Percentiles rank a stretch among this genome's conserved stretches.
These are phyloP conservation scores for Hylodesmum podocarpum DNA, from an alignment of 306 rosid species.

Conservation along the genomic window DNA sequence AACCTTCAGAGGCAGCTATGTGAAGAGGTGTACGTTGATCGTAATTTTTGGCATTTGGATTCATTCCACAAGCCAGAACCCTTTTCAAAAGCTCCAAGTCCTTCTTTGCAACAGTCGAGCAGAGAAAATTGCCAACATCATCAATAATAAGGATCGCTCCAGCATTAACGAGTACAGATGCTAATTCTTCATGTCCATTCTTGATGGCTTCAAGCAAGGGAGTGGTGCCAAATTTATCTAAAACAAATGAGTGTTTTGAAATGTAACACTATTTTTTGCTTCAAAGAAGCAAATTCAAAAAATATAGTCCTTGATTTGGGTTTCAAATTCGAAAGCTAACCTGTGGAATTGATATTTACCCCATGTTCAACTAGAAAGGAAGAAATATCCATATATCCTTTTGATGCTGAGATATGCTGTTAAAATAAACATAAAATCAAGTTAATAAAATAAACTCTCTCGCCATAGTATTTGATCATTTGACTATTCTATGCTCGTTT, in stretches of 20 bases:
- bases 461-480: neutral
- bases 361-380: slow-evolving; percentile 52
- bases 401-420: slow-evolving; percentile 61
- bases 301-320: neutral
- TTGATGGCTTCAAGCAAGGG: slow-evolving; percentile 72
- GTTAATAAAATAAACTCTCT: slow-evolving; percentile 6
- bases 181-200: slow-evolving; percentile 57
- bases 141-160: slow-evolving; percentile 59
- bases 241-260: slow-evolving; percentile 1
- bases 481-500: neutral
- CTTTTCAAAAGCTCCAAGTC: slow-evolving; percentile 42
- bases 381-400: slow-evolving; percentile 56
- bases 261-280: neutral
- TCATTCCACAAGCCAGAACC: slow-evolving; percentile 49
- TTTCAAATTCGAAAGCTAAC: slow-evolving; percentile 31
- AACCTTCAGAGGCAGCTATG: slow-evolving; percentile 67
- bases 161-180: slow-evolving; percentile 46
- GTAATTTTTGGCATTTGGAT: slow-evolving; percentile 67
- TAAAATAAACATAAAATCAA: neutral
- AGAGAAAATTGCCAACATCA: slow-evolving; percentile 57
- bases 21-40: slow-evolving; percentile 64
- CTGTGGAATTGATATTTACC: slow-evolving; percentile 42
- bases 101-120: slow-evolving; percentile 47
- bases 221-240: slow-evolving; percentile 67
- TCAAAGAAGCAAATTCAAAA: neutral